Conservation (phyloP, 1,284 basidiomycete genomes). For the Fistulinella staudtii region DNA sequence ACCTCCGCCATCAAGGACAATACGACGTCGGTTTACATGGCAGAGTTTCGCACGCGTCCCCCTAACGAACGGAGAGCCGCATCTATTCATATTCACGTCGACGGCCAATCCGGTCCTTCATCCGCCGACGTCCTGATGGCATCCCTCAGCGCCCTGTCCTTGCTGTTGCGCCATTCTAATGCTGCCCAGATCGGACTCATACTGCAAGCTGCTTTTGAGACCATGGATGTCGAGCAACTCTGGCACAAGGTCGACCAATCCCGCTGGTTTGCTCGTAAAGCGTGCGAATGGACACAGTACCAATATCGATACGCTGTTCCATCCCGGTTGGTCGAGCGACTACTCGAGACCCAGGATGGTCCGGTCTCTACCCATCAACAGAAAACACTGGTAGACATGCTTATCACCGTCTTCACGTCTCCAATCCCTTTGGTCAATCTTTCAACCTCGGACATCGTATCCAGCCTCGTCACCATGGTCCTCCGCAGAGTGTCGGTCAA, state of each 20-base stretch:
- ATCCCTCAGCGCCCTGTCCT: slow-evolving; percentile 69
- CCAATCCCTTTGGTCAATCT: slow-evolving; percentile 84
- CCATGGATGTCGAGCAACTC: slow-evolving; percentile 56
- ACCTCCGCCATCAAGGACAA: slow-evolving; percentile 60
- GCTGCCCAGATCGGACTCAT: slow-evolving; percentile 72
- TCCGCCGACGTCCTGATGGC: slow-evolving; percentile 71
- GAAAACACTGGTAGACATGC: slow-evolving; percentile 73
- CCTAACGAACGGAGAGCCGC: slow-evolving; percentile 76
- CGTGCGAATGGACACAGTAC: slow-evolving; percentile 83
- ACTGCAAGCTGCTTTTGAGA: slow-evolving; percentile 67
- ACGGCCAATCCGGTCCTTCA: slow-evolving; percentile 84
- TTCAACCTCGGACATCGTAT: slow-evolving; percentile 86
- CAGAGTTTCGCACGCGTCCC: slow-evolving; percentile 76
- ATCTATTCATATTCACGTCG: slow-evolving; percentile 82
- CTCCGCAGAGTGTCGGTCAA: slow-evolving; percentile 68
- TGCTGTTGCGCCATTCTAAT: slow-evolving; percentile 74
- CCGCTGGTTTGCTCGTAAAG: slow-evolving; percentile 77
- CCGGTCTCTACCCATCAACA: slow-evolving; percentile 54
- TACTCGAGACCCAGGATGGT: slow-evolving; percentile 67
- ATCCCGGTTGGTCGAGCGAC: slow-evolving; percentile 77
- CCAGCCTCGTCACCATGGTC: slow-evolving; percentile 71
- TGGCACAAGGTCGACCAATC: slow-evolving; percentile 79
- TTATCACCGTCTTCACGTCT: slow-evolving; percentile 81
- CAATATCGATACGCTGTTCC: slow-evolving; percentile 92
- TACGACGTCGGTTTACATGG: slow-evolving; percentile 70